Evolutionary conservation across 495 filamentous ascomycete species (phyloP).

Genomic region (Ascobolus immersus): DNA sequence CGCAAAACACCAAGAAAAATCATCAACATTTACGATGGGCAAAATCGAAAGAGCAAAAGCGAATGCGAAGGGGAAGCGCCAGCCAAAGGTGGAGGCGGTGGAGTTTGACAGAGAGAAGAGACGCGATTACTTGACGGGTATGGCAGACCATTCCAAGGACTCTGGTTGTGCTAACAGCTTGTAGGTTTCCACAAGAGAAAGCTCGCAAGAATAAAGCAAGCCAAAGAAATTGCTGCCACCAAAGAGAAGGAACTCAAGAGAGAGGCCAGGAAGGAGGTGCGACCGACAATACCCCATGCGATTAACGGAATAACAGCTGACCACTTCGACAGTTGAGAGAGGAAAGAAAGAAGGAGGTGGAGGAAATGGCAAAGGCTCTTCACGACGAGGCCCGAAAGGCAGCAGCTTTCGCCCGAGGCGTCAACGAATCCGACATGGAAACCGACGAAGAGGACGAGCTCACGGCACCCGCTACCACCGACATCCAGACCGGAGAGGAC

Average conservation of each 20-base stretch:
- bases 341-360: conserved; percentile 48
- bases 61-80: neutral
- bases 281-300: conserved; percentile 3
- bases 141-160: neutral
- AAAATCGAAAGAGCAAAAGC: too few relatives aligned
- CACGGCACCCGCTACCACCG: conserved; percentile 15
- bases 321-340: conserved; percentile 37
- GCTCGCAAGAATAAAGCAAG: conserved; percentile 51
- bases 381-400: conserved; percentile 49
- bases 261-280: conserved; percentile 44
- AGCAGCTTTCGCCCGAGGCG: conserved; percentile 13
- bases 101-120: conserved; percentile 55
- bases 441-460: conserved; percentile 24
- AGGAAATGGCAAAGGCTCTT: too few relatives aligned
- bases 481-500: conserved; percentile 56
- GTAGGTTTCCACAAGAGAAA: conserved; percentile 77
- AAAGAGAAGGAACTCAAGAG: conserved; percentile 49
- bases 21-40: too few relatives aligned
- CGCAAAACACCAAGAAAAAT: too few relatives aligned
- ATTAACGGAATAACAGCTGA: neutral
- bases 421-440: conserved; percentile 37
- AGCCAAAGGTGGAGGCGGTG: conserved; percentile 20
- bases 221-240: conserved; percentile 48
- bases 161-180: neutral
- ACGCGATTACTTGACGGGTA: conserved; percentile 62